Percentiles rank a stretch among this genome's conserved stretches.
Evolutionary conservation across 805 yeast species (phyloP).

Genomic region (Yamadazyma laniorum): DNA sequence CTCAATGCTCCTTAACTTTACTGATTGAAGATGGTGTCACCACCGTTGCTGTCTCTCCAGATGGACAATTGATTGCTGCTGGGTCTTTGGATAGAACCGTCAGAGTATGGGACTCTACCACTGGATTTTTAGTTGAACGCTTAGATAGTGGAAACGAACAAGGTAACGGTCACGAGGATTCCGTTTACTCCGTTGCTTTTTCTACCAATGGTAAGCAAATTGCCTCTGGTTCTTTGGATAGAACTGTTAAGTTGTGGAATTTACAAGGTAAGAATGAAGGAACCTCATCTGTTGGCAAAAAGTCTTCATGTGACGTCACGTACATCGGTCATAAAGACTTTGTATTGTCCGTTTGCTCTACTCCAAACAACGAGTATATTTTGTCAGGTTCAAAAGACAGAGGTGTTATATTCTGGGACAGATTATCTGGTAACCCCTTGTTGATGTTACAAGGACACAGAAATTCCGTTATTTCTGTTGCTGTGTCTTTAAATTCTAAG

Average conservation of each 20-base stretch:
- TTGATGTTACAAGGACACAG: slow-evolving; percentile 96
- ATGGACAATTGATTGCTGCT: slow-evolving; percentile 91
- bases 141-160: slow-evolving; percentile 84
- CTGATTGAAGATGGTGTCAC: slow-evolving; percentile 97
- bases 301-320: slow-evolving; percentile 79
- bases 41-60: slow-evolving; percentile 95
- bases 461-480: slow-evolving; percentile 91
- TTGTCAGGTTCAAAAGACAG: slow-evolving; percentile 95
- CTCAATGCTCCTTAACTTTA: slow-evolving; percentile 84
- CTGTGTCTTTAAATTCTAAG: slow-evolving; percentile 78
- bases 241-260: slow-evolving; percentile 95
- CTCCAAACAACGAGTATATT: slow-evolving; percentile 89
- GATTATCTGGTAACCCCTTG: slow-evolving; percentile 83
- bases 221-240: slow-evolving; percentile 92
- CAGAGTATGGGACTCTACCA: slow-evolving; percentile 93
- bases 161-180: slow-evolving; percentile 93
- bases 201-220: slow-evolving; percentile 89
- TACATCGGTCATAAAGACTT: slow-evolving; percentile 96
- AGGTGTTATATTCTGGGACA: slow-evolving; percentile 97
- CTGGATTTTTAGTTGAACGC: slow-evolving; percentile 89
- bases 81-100: slow-evolving; percentile 95
- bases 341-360: slow-evolving; percentile 88
- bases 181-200: slow-evolving; percentile 92
- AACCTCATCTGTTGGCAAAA: slow-evolving; percentile 23
- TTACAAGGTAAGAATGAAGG: slow-evolving; percentile 52